These are phyloP conservation scores for Tilletiopsis washingtonensis DNA, from an alignment of 1,284 basidiomycete species.

Conservation along the genomic window DNA sequence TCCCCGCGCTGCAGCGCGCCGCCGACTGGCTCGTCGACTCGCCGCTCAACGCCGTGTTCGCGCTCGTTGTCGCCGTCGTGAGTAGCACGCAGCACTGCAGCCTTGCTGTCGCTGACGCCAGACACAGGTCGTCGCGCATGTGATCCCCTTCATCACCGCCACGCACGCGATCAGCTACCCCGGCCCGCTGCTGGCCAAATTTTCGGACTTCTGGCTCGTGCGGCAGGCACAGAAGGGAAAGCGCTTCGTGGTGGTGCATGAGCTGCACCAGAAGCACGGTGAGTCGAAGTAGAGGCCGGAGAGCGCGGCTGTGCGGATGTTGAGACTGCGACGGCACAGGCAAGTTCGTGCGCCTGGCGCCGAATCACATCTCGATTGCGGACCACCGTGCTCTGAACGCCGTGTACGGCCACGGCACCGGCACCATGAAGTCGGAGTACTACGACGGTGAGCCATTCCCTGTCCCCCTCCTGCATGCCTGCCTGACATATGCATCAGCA, in stretches of 20 bases:
- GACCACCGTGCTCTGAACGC: constrained; percentile 51
- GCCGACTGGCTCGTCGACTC: no score
- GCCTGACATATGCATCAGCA: constrained; percentile 28
- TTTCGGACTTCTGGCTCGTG: constrained; percentile 71
- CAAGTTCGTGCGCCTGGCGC: constrained; percentile 72
- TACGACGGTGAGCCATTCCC: constrained; percentile 56
- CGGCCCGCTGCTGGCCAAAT: constrained; percentile 67
- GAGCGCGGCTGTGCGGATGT: not conserved
- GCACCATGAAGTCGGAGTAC: constrained; percentile 48
- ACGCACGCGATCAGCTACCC: no score
- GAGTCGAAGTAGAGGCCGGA: constrained; percentile 15
- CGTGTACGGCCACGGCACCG: constrained; percentile 28
- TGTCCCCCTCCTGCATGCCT: not conserved
- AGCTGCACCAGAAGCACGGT: constrained; percentile 70
- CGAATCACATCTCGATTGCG: constrained; percentile 75
- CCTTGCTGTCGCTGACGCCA: no score
- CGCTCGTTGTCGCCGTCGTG: no score
- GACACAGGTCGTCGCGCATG: no score
- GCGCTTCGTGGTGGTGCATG: constrained; percentile 67
- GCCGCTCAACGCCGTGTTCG: no score
- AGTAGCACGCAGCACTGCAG: no score
- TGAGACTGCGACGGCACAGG: not conserved
- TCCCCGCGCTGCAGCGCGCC: no score
- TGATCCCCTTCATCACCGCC: no score
- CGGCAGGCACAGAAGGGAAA: constrained; percentile 61